Evolutionary conservation across 805 yeast genomes (phyloP).

Genomic region (Komagataella pseudopastoris): DNA sequence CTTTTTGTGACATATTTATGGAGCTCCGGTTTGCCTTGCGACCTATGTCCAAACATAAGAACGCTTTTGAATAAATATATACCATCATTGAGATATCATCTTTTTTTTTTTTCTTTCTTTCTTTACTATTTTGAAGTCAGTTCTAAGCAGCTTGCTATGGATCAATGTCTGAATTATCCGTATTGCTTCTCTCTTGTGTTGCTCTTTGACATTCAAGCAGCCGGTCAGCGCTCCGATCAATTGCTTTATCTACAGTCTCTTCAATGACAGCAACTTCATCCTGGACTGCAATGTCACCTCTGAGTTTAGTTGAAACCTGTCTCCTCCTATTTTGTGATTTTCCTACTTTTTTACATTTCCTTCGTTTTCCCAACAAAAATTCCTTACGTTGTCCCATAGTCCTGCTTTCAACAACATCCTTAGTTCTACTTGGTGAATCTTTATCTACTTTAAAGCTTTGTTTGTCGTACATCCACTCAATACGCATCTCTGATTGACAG

Average conservation of each 20-base stretch:
- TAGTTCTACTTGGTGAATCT: conserved; percentile 5
- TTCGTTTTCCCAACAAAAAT: conserved; percentile 36
- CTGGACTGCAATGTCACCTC: not conserved
- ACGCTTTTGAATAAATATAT: not conserved
- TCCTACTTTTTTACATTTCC: conserved; percentile 19
- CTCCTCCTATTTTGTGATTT: not conserved
- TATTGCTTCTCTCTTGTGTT: not conserved
- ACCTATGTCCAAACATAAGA: no score
- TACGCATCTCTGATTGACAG: conserved; percentile 24
- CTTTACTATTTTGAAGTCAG: not conserved
- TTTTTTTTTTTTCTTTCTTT: no score
- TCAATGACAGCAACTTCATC: not conserved
- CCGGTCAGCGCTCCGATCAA: not conserved
- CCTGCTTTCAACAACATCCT: conserved; percentile 13
- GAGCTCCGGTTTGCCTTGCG: not conserved
- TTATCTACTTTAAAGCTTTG: conserved; percentile 14
- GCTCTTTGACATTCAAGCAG: not conserved
- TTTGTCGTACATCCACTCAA: conserved; percentile 83
- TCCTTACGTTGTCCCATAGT: conserved; percentile 28
- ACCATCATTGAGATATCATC: not conserved
- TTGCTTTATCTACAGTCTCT: not conserved
- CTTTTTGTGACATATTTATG: not conserved
- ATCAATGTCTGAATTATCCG: not conserved
- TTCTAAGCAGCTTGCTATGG: not conserved
- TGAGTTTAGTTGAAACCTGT: not conserved